Base-by-base conservation (phyloP, 805 yeast genomes). In the Sugiyamaella lignohabitans region DNA sequence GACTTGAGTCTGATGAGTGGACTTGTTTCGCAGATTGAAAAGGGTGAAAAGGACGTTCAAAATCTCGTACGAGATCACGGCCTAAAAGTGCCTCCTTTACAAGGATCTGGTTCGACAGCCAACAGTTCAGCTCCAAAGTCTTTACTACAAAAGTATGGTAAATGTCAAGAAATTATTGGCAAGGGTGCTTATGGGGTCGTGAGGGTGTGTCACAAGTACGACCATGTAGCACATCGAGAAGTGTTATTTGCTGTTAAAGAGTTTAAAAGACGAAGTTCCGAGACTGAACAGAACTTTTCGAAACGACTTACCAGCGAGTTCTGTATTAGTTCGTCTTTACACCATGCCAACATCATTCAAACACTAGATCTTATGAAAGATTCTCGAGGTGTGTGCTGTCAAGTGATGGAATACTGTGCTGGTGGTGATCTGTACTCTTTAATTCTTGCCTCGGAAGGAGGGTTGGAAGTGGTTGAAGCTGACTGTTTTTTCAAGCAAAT, bases 331-430 rank as follows among this genome's bases (percentile, higher is more conserved):
- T 80, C 80, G 43, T 82, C 84, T 27, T 70, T 83, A 61, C 82
- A 79, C 56, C 91, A 73, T 68, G 77, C 74, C 59, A 87, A 86
- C 65, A 78, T 85, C 51, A 87, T 76, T 58, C 82, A 79, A 61
- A 85, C 84, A 8, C 77, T 79, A 54, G 96, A 84, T 64, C 72
- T 88, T 45, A 76, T 88, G 81, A 77, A 78, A 52, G 82, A 84
- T 68, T 68, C 80, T 53, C 64, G 76, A 59, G 74, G 85, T 62
- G 72, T 82, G 55, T 81, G 80, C 68, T 78, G 84, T 44, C 95
- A 89, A 63, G 87, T 91, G 40, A 87, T 91, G 96, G 98, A 91
- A 67, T 89, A 80, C 64, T 85, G 95, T 57, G 87, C 94, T 6
- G 87, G 87, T 55, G 93, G 93, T 50, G 93, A 84, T 63, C 68